Evolutionary conservation across 768 basidiomycete genomes (phyloP).

Genomic region (Amanita muscaria): DNA sequence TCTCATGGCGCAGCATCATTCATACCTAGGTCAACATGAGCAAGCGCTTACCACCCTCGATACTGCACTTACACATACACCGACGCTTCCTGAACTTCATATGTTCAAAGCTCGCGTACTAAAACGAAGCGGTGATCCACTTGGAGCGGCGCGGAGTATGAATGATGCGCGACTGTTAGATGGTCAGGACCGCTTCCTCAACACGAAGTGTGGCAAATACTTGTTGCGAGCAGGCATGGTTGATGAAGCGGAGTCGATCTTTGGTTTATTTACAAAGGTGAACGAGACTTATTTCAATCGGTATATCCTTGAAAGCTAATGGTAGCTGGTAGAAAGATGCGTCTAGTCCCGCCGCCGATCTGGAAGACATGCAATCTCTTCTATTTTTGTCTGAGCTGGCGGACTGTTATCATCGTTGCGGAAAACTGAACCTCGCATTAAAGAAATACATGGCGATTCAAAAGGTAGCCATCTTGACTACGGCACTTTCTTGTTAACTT

Average conservation of each 20-base stretch:
- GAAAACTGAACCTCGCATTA: conserved; percentile 68
- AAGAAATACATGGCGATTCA: conserved; percentile 76
- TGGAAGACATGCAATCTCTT: conserved; percentile 94
- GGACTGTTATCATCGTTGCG: conserved; percentile 53
- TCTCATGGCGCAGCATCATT: conserved; percentile 87
- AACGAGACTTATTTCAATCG: neutral
- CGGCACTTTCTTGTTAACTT: conserved; percentile 1
- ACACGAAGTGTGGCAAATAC: conserved; percentile 92
- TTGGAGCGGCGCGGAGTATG: conserved; percentile 64
- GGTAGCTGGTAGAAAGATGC: conserved; percentile 72
- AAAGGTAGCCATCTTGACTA: conserved; percentile 42
- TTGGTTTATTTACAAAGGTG: conserved; percentile 91
- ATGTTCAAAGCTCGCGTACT: conserved; percentile 75
- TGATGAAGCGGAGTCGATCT: conserved; percentile 61
- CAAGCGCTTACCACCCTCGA: conserved; percentile 57
- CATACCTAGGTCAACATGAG: conserved; percentile 43
- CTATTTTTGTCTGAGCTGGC: conserved; percentile 82
- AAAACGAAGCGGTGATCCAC: conserved; percentile 77
- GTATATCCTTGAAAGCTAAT: neutral
- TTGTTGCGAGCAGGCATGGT: conserved; percentile 73
- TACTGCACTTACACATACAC: conserved; percentile 72
- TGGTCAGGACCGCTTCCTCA: conserved; percentile 91
- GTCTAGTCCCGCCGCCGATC: conserved; percentile 59
- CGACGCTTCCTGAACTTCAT: conserved; percentile 86
- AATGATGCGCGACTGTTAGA: conserved; percentile 82